Base-by-base conservation (phyloP, 2,329 filamentous ascomycete genomes). In the Pseudogymnoascus sp. region DNA sequence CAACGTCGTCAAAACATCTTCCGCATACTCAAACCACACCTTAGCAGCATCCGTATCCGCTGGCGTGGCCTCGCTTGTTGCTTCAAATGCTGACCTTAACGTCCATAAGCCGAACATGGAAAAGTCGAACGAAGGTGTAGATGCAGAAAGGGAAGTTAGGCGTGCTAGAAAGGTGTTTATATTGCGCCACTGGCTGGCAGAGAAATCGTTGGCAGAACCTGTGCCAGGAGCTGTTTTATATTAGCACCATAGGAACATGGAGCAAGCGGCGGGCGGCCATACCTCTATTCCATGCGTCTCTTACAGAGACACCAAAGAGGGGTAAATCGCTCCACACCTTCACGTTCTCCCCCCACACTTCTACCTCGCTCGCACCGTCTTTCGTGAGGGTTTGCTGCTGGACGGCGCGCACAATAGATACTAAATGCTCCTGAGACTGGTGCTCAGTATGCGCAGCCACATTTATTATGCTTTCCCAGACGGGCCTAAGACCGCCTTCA, bases 401-500 rank as follows among this genome's bases (percentile, higher is more conserved):
- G 45, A 67, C 34, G 71, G 68, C 59, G 64, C 54, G 34, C 11
- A 73, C n/a, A 14, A 72, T 68, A 1, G 69, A 66, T 26, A 73
- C 34, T n/a, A 74, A 64, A 12, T 29, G 37, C 1, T 60, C 37
- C 62, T 73, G 72, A 4, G 66, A 62, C 14, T 66, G 63, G 11
- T 65, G 64, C 2, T 67, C 14, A 2, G 68, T 71, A 23, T 66
- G 29, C 6, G 62, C 67, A 12, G 66, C 71, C 1, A 69, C 57
- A 6, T 69, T 63, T 8, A 74, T 68, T 31, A 74, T 18, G 23
- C 60, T 62, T 7, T 65, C 63, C 64, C 67, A 73, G 2, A 92
- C 87, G 66, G 86, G 85, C 76, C 90, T 90, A 61, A 92, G 79
- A 29, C 78, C 77, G 3, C 87, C 88, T 26, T 83, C 77, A 1